phyloP scores from a whole-genome alignment of 2,329 filamentous ascomycete species.

The Ophiosphaerella herpotricha region DNA sequence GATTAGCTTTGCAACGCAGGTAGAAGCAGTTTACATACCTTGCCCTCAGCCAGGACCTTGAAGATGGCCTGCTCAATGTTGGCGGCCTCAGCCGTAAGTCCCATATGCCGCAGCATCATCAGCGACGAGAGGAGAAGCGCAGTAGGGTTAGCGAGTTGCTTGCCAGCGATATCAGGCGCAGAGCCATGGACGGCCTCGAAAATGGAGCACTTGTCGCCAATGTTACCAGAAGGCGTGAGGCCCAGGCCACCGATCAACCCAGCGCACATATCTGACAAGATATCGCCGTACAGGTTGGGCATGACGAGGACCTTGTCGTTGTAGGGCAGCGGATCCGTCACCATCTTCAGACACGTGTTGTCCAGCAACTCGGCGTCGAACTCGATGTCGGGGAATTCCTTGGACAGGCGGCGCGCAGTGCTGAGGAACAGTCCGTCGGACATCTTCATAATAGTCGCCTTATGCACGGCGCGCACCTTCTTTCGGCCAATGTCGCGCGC shows the following conservation, averaged over 20 bases:
- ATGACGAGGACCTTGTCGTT: constrained; percentile 98
- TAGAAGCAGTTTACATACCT: constrained; percentile 57
- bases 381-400: constrained; percentile 94
- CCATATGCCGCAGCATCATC: constrained; percentile 99
- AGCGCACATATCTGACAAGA: constrained; percentile 99
- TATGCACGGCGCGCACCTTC: constrained; percentile 98
- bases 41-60: constrained; percentile 92
- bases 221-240: constrained; percentile 96
- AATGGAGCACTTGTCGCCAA: constrained; percentile 98
- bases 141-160: constrained; percentile 95
- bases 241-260: constrained; percentile 97
- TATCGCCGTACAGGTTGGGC: constrained; percentile 99
- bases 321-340: constrained; percentile 93
- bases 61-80: constrained; percentile 96
- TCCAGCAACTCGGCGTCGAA: constrained; percentile 98
- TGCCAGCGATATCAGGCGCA: constrained; percentile 93
- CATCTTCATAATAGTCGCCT: constrained; percentile 99
- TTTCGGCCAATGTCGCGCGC: constrained; percentile 89
- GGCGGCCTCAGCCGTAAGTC: constrained; percentile 78
- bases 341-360: constrained; percentile 99
- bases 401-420: constrained; percentile 81
- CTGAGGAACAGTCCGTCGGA: constrained; percentile 96
- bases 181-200: constrained; percentile 99
- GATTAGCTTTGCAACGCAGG: constrained; percentile 13
- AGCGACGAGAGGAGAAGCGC: constrained; percentile 93